Percentiles rank a stretch among this genome's conserved stretches.
phyloP scores from a whole-genome alignment of 2,329 filamentous ascomycete species.

The Arthroderma sp. region DNA sequence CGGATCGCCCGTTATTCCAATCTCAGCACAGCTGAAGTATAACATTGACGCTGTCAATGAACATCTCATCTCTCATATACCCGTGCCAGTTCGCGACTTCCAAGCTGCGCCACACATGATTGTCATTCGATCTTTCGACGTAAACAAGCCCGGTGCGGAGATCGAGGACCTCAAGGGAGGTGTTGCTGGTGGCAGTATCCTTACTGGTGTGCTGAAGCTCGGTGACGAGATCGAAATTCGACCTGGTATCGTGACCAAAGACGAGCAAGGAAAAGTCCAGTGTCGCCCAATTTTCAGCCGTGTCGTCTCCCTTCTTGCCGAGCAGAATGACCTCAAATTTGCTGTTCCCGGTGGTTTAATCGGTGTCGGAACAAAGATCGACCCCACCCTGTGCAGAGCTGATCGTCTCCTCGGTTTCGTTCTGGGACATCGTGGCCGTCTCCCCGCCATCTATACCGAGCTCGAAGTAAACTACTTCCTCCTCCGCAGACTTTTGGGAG shows the following conservation, averaged over 20 bases:
- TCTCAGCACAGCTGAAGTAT: slow-evolving; percentile 96
- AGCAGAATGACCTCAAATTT: slow-evolving; percentile 97
- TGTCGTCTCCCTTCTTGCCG: slow-evolving; percentile 88
- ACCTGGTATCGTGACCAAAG: slow-evolving; percentile 94
- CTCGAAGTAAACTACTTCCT: slow-evolving; percentile 99
- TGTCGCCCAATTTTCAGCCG: slow-evolving; percentile 96
- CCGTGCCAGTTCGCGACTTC: slow-evolving; percentile 83
- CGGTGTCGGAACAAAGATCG: slow-evolving; percentile 93
- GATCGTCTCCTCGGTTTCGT: slow-evolving; percentile 98
- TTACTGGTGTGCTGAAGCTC: slow-evolving; percentile 92
- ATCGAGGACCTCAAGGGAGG: slow-evolving; percentile 97
- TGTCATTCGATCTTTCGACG: slow-evolving; percentile 96
- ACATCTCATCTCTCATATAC: slow-evolving; percentile 87
- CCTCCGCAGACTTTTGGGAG: slow-evolving; percentile 82
- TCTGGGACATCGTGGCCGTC: slow-evolving; percentile 79
- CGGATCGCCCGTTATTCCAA: slow-evolving; percentile 89
- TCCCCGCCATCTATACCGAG: slow-evolving; percentile 95
- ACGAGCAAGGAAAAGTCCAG: slow-evolving; percentile 83
- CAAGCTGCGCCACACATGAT: slow-evolving; percentile 93
- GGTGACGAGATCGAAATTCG: slow-evolving; percentile 98
- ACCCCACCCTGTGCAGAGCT: slow-evolving; percentile 94
- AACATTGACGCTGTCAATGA: slow-evolving; percentile 99
- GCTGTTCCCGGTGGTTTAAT: slow-evolving; percentile 95
- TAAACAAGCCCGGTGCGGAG: slow-evolving; percentile 98
- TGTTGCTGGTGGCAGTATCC: slow-evolving; percentile 91